phyloP scores from a whole-genome alignment of 2,329 filamentous ascomycete genomes.

The Paecilomyces formosus region DNA sequence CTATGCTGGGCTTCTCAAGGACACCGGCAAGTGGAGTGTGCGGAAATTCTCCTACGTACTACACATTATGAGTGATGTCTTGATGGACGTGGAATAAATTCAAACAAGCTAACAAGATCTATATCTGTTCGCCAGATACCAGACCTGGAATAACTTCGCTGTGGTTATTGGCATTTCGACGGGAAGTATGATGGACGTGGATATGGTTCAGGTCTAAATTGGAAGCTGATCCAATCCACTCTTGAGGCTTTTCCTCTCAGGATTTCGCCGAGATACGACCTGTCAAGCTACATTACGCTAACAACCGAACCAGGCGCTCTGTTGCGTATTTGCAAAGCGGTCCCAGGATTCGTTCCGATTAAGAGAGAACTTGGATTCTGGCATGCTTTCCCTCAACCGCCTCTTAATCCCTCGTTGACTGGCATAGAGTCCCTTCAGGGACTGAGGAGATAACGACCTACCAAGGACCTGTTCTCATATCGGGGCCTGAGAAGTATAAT shows the following conservation, averaged over 20 bases:
- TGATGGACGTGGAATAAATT: constrained; percentile 27
- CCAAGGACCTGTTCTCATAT: background rate
- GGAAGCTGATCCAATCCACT: too few species aligned
- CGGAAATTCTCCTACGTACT: constrained; percentile 45
- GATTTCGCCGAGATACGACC: too few species aligned
- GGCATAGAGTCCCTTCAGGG: background rate
- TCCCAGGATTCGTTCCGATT: too few species aligned
- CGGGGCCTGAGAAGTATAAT: background rate
- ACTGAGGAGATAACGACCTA: background rate
- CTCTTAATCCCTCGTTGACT: background rate
- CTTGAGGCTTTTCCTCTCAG: too few species aligned
- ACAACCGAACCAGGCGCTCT: too few species aligned
- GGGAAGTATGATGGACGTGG: constrained; percentile 12
- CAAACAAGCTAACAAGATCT: background rate
- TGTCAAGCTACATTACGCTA: too few species aligned
- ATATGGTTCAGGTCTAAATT: constrained; percentile 2
- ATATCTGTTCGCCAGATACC: background rate
- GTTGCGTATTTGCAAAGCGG: too few species aligned
- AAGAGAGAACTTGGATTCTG: too few species aligned
- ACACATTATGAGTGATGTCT: constrained; percentile 48
- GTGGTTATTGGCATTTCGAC: background rate
- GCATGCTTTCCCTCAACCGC: too few species aligned
- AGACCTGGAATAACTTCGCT: too few species aligned
- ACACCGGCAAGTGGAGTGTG: constrained; percentile 45
- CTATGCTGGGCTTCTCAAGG: constrained; percentile 46